phyloP scores from a whole-genome alignment of 148 eudicot genomes.

The Salicornia ramosissima region DNA sequence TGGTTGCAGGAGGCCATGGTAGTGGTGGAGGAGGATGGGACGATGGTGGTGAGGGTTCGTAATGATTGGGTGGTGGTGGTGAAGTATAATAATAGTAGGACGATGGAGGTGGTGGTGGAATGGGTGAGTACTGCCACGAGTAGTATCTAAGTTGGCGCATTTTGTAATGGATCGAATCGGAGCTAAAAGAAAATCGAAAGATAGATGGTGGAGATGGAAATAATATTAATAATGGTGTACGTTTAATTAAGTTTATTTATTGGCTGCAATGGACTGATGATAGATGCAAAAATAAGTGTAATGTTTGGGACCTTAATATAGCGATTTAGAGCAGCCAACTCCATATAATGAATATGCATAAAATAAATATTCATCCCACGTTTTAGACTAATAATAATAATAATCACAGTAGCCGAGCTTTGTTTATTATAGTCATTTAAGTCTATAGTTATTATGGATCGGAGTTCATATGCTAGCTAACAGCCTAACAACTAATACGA shows the following conservation, averaged over 20 bases:
- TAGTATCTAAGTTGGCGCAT: background rate
- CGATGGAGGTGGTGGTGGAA: constrained; percentile 27
- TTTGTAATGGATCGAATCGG: background rate
- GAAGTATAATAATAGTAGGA: background rate
- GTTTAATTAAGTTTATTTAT: no score
- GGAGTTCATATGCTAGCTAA: no score
- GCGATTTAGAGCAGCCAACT: background rate
- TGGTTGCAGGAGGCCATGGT: constrained; percentile 24
- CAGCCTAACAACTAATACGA: no score
- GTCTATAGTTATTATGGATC: no score
- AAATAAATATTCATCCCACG: no score
- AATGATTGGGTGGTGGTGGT: background rate
- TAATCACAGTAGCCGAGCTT: no score
- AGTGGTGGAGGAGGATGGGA: constrained; percentile 14
- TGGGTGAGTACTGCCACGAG: background rate
- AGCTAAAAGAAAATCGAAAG: no score
- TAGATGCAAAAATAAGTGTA: background rate
- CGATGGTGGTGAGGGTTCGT: constrained; percentile 13
- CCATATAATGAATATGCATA: background rate
- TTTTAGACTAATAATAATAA: no score
- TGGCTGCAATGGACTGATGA: background rate
- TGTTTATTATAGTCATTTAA: no score
- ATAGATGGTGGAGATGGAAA: no score
- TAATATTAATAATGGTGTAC: no score
- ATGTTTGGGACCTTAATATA: background rate